Base-by-base conservation (phyloP, 192 early-diverging fungal genomes). In the Mortierella antarctica region DNA sequence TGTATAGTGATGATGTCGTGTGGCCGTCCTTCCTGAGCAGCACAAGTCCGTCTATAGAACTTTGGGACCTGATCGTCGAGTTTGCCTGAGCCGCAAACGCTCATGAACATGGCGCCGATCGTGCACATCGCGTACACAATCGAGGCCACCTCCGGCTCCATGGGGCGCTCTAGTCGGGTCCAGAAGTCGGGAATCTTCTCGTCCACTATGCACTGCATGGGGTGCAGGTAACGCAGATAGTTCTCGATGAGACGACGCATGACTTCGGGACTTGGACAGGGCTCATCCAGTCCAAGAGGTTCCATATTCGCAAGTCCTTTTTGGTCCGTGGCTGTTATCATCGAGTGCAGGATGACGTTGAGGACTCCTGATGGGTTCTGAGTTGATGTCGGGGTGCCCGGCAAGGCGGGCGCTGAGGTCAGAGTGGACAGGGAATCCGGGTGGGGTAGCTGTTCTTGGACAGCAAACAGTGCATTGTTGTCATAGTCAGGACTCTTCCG, bases 81-180 rank as follows among this genome's bases (percentile, higher is more conserved):
- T 1, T 49, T 4, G 4, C 67, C 76, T 1, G 58, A 20, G 46
- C 51, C 14, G 12, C 69, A 45, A 12, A 45, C 18, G 5, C 41
- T 67, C 47, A 31, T 60, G 20, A 65, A 67, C 6, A 79, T 11
- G 2, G 76, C 76, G 1, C 76, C 76, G 14, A 71, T 52, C 2
- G 70, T 67, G 21, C 76, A 79, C 76, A 79, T 79, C 41, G 76
- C 68, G 44, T 79, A 79, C 11, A 79, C 76, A 18, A 79, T 41
- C 20, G 68, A 66, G 9, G 76, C 68, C 11, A 67, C 50, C 20
- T 70, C 70, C 13, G 68, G 64, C 13, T 50, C 46, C 39, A 79
- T 65, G 5, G 64, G 68, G 7, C 41, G 48, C 9, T 79, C 62
- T 40, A 79, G 69, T 52, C 64, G 49, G n/a, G 41, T 66, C 76